These are phyloP conservation scores for Populus euphratica DNA, from an alignment of 345 rosid species.

Conservation along the genomic window DNA sequence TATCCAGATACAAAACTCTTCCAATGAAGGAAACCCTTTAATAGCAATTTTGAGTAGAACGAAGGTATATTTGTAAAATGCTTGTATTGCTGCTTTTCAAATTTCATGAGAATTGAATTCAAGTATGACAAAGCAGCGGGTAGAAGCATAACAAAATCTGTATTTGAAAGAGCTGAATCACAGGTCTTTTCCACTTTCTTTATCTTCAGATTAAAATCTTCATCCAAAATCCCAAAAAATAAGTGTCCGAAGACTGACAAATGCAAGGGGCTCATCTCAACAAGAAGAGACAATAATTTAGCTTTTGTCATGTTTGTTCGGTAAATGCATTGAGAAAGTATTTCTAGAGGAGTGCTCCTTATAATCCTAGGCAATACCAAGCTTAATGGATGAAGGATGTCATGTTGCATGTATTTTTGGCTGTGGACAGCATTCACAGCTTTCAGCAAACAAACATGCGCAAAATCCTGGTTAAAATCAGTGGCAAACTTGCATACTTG, in stretches of 20 bases:
- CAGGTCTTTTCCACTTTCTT: conserved; percentile 14
- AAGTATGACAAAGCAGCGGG: conserved; percentile 65
- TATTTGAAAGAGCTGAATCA: conserved; percentile 42
- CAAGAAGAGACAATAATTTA: conserved; percentile 56
- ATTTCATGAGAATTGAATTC: conserved; percentile 39
- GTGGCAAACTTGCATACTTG: conserved; percentile 51
- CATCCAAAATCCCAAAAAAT: conserved; percentile 33
- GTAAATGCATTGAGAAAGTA: conserved; percentile 56
- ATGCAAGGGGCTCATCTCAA: conserved; percentile 71
- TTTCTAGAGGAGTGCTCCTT: conserved; percentile 51
- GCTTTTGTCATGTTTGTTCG: conserved; percentile 51
- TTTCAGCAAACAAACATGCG: conserved; percentile 63
- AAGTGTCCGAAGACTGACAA: conserved; percentile 58
- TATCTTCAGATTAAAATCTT: conserved; percentile 15
- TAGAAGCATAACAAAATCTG: conserved; percentile 59
- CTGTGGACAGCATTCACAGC: conserved; percentile 43
- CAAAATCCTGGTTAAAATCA: conserved; percentile 41
- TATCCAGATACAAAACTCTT: conserved; percentile 50
- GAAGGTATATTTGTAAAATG: conserved; percentile 43
- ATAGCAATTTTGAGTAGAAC: conserved; percentile 51
- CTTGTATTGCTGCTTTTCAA: conserved; percentile 37
- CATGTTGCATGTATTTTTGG: conserved; percentile 32
- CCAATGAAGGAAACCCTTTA: conserved; percentile 58
- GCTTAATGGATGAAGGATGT: conserved; percentile 55
- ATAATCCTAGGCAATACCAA: conserved; percentile 48